phyloP scores from a whole-genome alignment of 169 alveolate genomes.

The Eimeria maxima region DNA sequence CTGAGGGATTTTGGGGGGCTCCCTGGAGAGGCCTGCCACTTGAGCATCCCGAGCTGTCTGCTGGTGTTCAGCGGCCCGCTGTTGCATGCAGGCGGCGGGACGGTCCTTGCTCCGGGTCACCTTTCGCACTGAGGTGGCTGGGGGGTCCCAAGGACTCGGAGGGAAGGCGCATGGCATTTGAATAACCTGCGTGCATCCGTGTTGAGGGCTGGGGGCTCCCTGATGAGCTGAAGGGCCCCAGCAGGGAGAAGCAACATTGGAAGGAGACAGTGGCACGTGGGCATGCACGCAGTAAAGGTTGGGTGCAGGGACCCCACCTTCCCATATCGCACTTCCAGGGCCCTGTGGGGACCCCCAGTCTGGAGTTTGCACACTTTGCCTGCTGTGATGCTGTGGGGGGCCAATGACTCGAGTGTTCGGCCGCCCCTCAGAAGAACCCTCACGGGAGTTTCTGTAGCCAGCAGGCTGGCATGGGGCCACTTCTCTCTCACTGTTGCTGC shows the following conservation, averaged over 20 bases:
- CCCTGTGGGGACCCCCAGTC: neutral
- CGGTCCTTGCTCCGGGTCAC: neutral
- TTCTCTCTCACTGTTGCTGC: neutral
- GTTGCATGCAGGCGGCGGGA: neutral
- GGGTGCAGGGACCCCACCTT: neutral
- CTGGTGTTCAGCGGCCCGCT: neutral
- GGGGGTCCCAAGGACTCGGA: neutral
- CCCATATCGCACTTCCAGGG: neutral
- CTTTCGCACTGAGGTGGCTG: neutral
- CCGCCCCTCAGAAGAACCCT: slow-evolving; percentile 2
- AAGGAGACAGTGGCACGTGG: slow-evolving; percentile 37
- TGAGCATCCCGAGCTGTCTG: neutral
- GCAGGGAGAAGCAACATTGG: neutral
- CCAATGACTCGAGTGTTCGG: neutral
- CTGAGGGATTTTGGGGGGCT: neutral
- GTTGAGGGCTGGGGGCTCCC: slow-evolving; percentile 53
- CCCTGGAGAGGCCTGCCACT: neutral
- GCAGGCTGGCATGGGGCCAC: neutral
- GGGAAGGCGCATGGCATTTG: slow-evolving; percentile 7
- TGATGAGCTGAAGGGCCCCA: slow-evolving; percentile 26
- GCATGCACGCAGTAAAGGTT: slow-evolving; percentile 54
- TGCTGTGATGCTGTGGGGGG: neutral
- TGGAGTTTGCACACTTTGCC: neutral
- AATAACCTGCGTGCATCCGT: neutral
- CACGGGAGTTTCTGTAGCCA: neutral